Percentiles rank a stretch among this genome's conserved stretches.
These are phyloP conservation scores for Halophytophthora polymorphica DNA, from an alignment of 352 stramenopile species.

Conservation along the genomic window DNA sequence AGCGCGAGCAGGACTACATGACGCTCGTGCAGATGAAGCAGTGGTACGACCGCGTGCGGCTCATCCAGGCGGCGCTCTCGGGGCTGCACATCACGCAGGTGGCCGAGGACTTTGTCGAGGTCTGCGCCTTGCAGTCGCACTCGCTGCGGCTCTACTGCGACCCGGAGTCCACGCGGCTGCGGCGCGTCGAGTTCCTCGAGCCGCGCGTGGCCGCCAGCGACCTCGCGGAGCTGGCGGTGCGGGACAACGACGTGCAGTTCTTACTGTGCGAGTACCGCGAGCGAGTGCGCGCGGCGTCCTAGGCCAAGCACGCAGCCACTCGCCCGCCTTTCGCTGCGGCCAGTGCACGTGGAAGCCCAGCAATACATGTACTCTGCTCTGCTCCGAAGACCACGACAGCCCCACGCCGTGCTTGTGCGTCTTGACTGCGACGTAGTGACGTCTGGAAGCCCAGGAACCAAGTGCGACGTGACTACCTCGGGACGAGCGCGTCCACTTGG, in stretches of 20 bases:
- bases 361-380: too few species aligned
- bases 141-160: conserved; percentile 60
- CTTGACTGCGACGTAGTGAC: background rate
- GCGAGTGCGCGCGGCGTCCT: conserved; percentile 29
- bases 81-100: conserved; percentile 58
- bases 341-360: too few species aligned
- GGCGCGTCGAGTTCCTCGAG: conserved; percentile 43
- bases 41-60: conserved; percentile 62
- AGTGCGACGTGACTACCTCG: conserved; percentile 14
- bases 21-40: conserved; percentile 72
- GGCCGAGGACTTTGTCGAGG: conserved; percentile 56
- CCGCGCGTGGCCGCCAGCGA: conserved; percentile 31
- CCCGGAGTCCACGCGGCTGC: conserved; percentile 45
- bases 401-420: background rate
- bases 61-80: conserved; percentile 48
- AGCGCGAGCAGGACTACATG: conserved; percentile 68
- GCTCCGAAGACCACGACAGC: too few species aligned
- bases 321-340: too few species aligned
- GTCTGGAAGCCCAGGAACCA: background rate
- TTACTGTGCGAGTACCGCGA: conserved; percentile 62
- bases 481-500: conserved; percentile 37
- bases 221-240: conserved; percentile 51
- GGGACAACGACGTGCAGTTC: conserved; percentile 55
- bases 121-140: conserved; percentile 50
- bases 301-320: too few species aligned